Evolutionary conservation across 1,284 basidiomycete genomes (phyloP), one percentile per base, ranked within the genome.

Genomic region (Ustilago xerochloae): DNA sequence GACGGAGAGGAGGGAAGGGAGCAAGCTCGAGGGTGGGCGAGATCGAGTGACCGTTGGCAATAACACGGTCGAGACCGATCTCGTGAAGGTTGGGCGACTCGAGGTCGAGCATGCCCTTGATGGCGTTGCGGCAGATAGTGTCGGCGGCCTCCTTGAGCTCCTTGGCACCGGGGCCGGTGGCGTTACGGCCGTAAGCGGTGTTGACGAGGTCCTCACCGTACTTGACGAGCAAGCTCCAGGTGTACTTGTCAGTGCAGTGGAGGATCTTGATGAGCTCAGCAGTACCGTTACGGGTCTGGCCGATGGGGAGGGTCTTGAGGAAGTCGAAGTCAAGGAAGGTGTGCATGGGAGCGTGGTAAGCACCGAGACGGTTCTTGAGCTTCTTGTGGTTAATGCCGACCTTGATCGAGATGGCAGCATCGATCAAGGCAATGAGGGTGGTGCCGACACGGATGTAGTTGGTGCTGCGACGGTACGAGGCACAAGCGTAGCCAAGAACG

Each of bases 261-360:
- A 86, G 75, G 61, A 87, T 86, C 84, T 87, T 87, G 79, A 87
- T 83, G 41, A 87, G 78, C 78, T 87, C 86, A 39, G 86, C 86
- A 59, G 86, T 86, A 66, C 86, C 86, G 78, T 87, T 87, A 62
- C 86, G 84, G 49, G 85, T 84, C 77, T 86, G 86, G 47, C 85
- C 86, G 33, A 84, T 81, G 24, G 86, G 86, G 16, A 87, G 79
- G 12, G 86, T 87, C 77, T 84, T 84, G 54, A 87, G 76, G 79
- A 86, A 85, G 51, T 85, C 85, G 77, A 87, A 87, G 81, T 87
- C 86, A 51, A 87, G 82, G 82, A 86, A 86, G 29, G 86, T 87
- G 83, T 86, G 85, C 69, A 86, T 81, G 35, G 86, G 86, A 20
- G 85, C 85, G 73, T 86, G 86, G 80, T 86, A 87, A 32, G 86